Evolutionary conservation across 306 rosid genomes (phyloP).

Genomic region (Citrullus amarus): DNA sequence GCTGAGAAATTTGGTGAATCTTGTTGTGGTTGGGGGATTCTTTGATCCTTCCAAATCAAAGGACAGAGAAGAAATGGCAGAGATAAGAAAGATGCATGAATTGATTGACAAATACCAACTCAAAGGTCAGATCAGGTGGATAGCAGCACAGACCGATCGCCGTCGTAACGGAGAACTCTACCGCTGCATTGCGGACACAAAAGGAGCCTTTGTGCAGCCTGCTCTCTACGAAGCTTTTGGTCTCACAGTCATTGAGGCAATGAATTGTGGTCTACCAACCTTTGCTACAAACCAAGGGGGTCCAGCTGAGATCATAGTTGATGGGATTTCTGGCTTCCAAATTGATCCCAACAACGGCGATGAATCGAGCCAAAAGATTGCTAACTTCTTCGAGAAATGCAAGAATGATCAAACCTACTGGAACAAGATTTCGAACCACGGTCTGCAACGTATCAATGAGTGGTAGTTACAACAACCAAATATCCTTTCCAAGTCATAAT

Average conservation of each 20-base stretch:
- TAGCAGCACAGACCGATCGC: constrained; percentile 75
- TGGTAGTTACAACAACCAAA: constrained; percentile 36
- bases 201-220: constrained; percentile 91
- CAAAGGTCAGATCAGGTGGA: constrained; percentile 85
- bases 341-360: constrained; percentile 65
- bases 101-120: constrained; percentile 60
- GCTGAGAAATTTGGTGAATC: constrained; percentile 64
- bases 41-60: constrained; percentile 85
- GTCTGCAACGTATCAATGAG: constrained; percentile 66
- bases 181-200: constrained; percentile 70
- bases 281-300: constrained; percentile 98
- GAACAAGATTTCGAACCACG: constrained; percentile 38
- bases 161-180: constrained; percentile 74
- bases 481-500: neutral
- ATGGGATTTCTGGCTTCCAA: constrained; percentile 82
- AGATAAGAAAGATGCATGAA: constrained; percentile 60
- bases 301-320: constrained; percentile 85
- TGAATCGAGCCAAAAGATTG: constrained; percentile 61
- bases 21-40: constrained; percentile 88
- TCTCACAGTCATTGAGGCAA: constrained; percentile 93
- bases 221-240: constrained; percentile 95
- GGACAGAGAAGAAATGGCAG: constrained; percentile 80
- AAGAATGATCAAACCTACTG: constrained; percentile 44
- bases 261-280: constrained; percentile 90
- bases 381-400: constrained; percentile 70